Evolutionary conservation across 345 rosid species (phyloP).

Genomic region (Kernera saxatilis): DNA sequence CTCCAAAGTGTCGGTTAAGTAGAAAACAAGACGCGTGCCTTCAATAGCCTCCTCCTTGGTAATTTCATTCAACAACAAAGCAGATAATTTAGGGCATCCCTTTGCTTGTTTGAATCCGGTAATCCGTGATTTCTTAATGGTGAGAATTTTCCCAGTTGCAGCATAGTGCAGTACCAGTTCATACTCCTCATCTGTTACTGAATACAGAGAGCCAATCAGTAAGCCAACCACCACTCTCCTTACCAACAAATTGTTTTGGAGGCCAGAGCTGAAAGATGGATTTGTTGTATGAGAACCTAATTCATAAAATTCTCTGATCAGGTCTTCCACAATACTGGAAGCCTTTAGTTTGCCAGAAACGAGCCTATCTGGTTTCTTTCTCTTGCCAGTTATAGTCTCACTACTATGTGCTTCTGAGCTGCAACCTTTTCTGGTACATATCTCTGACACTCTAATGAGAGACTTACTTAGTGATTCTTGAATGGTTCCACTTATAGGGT

Average conservation of each 20-base stretch:
- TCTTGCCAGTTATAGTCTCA: conserved; percentile 26
- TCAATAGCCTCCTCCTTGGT: conserved; percentile 45
- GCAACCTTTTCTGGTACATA: conserved; percentile 37
- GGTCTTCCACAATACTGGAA: conserved; percentile 31
- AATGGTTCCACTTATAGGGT: conserved; percentile 41
- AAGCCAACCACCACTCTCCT: conserved; percentile 58
- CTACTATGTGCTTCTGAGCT: conserved; percentile 23
- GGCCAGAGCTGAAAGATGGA: conserved; percentile 13
- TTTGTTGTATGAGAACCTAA: conserved; percentile 15
- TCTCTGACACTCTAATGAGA: conserved; percentile 46
- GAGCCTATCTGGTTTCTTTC: conserved; percentile 24
- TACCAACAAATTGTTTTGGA: conserved; percentile 35
- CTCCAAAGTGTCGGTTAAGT: conserved; percentile 50
- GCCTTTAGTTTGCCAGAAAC: conserved; percentile 17
- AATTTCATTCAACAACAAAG: conserved; percentile 18
- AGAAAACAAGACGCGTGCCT: conserved; percentile 56
- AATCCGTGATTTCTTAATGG: conserved; percentile 11
- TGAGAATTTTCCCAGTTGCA: conserved; percentile 46
- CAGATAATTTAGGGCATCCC: conserved; percentile 6
- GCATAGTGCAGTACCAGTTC: conserved; percentile 61
- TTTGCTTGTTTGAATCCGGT: conserved; percentile 27
- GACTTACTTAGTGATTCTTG: conserved; percentile 42
- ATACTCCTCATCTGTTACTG: conserved; percentile 44
- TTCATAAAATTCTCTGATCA: conserved; percentile 44
- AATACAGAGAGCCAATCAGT: conserved; percentile 39